These are phyloP conservation scores for Exophiala spinifera DNA, from an alignment of 2,329 filamentous ascomycete species.

Conservation along the genomic window DNA sequence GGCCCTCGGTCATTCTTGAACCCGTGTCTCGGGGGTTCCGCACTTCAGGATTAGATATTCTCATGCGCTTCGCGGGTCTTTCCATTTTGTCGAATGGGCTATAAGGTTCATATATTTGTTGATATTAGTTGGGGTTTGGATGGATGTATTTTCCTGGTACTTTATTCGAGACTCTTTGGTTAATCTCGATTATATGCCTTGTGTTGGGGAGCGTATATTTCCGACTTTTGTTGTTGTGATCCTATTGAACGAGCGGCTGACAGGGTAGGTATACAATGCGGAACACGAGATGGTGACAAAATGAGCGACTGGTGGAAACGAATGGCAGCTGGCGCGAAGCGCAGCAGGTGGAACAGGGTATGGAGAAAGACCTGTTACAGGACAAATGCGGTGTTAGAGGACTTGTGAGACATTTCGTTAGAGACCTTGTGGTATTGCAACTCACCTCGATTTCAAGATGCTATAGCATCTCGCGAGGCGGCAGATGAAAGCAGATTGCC, in stretches of 20 bases:
- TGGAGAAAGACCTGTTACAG: slow-evolving; percentile 6
- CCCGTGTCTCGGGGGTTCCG: slow-evolving; percentile 24
- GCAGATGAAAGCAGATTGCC: no score
- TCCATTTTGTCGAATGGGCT: slow-evolving; percentile 18
- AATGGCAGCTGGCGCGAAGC: slow-evolving; percentile 21
- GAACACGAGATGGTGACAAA: slow-evolving; percentile 1
- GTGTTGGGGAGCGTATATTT: no score
- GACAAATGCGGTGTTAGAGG: slow-evolving; percentile 6
- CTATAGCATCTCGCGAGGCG: background rate
- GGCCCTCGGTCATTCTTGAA: slow-evolving; percentile 23
- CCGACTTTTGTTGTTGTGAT: no score
- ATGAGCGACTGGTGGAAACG: slow-evolving; percentile 14
- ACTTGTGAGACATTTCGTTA: slow-evolving; percentile 8
- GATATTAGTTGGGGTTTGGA: background rate
- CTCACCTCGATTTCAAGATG: background rate
- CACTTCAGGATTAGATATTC: slow-evolving; percentile 24
- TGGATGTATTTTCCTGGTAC: background rate
- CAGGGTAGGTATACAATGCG: background rate
- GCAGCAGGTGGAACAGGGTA: slow-evolving; percentile 7
- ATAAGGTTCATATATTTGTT: slow-evolving; percentile 5
- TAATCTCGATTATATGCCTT: no score
- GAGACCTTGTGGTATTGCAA: background rate
- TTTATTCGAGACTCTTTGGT: no score
- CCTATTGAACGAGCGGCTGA: background rate
- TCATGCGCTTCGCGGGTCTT: slow-evolving; percentile 27